Conservation (phyloP, 495 filamentous ascomycete species). For the Neurospora sp. region DNA sequence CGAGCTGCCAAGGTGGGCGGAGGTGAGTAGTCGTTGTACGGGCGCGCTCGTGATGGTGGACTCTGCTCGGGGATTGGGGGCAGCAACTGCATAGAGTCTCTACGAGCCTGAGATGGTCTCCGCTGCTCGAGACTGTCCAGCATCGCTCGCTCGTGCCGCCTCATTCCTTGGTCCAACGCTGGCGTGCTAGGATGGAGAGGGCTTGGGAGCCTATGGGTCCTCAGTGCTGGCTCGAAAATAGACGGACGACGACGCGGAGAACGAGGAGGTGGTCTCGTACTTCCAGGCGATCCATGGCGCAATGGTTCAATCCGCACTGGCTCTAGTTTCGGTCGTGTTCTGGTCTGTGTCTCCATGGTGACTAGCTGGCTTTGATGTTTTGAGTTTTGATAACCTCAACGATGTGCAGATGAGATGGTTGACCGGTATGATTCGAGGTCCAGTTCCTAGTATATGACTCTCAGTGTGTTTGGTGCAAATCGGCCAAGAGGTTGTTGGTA, state of each 20-base stretch:
- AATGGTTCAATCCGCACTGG: slow-evolving; percentile 26
- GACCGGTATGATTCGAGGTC: not conserved
- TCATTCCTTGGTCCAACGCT: slow-evolving; percentile 25
- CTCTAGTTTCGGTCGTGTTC: slow-evolving; percentile 25
- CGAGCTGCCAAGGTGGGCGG: not conserved
- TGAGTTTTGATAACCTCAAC: too few species aligned
- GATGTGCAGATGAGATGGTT: not conserved
- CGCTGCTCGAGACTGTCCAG: slow-evolving; percentile 28
- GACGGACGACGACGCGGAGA: slow-evolving; percentile 10
- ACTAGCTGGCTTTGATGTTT: not conserved
- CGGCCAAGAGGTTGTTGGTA: not conserved
- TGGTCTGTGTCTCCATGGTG: slow-evolving; percentile 18
- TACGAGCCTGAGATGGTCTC: slow-evolving; percentile 5
- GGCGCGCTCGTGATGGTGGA: not conserved
- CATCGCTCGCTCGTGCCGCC: slow-evolving; percentile 29
- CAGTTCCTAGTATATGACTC: not conserved
- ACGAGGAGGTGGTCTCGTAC: slow-evolving; percentile 6
- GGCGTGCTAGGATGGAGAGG: slow-evolving; percentile 26
- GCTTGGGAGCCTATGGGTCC: slow-evolving; percentile 22
- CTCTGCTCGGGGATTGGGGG: slow-evolving; percentile 20
- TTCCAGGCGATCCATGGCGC: slow-evolving; percentile 5
- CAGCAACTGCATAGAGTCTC: slow-evolving; percentile 8
- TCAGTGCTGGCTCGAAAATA: slow-evolving; percentile 19
- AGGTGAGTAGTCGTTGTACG: not conserved
- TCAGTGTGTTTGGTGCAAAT: not conserved